Percentiles rank a stretch among this genome's conserved stretches.
phyloP scores from a whole-genome alignment of 164 flowering plant species.

The Cinnamomum micranthum region DNA sequence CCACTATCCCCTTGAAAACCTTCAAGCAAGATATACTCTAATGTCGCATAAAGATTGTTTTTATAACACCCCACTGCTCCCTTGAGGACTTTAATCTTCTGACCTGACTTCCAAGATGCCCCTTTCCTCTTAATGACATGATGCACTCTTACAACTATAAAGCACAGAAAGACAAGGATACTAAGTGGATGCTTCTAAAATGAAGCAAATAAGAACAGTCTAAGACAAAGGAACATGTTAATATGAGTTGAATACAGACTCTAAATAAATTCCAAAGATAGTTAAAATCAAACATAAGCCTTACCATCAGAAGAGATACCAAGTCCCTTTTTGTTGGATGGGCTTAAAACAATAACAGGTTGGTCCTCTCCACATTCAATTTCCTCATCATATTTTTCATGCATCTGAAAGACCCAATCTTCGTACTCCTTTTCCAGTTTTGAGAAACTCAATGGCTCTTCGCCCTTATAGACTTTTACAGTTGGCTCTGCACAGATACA shows the following conservation, averaged over 20 bases:
- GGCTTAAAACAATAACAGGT: conserved; percentile 37
- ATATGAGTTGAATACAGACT: not conserved
- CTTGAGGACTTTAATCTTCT: conserved; percentile 54
- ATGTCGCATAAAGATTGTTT: conserved; percentile 55
- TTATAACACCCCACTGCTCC: conserved; percentile 56
- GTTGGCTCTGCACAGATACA: conserved; percentile 27
- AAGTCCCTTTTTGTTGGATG: conserved; percentile 36
- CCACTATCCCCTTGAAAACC: conserved; percentile 70
- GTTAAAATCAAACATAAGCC: not conserved
- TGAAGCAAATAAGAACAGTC: not conserved
- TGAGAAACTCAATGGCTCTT: conserved; percentile 22
- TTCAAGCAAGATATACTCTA: conserved; percentile 71
- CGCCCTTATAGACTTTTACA: conserved; percentile 31
- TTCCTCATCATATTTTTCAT: conserved; percentile 52
- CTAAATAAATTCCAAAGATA: not conserved
- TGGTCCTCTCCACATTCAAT: conserved; percentile 45
- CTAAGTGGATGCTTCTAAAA: not conserved
- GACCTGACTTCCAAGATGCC: conserved; percentile 53
- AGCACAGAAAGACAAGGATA: not conserved
- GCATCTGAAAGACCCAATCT: conserved; percentile 61
- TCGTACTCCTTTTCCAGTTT: conserved; percentile 50
- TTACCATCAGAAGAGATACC: conserved; percentile 54
- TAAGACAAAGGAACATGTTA: not conserved
- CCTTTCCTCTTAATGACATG: conserved; percentile 47
- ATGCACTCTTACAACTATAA: conserved; percentile 65